Conservation (phyloP, 768 basidiomycete genomes). For the Lactarius trivialis region DNA sequence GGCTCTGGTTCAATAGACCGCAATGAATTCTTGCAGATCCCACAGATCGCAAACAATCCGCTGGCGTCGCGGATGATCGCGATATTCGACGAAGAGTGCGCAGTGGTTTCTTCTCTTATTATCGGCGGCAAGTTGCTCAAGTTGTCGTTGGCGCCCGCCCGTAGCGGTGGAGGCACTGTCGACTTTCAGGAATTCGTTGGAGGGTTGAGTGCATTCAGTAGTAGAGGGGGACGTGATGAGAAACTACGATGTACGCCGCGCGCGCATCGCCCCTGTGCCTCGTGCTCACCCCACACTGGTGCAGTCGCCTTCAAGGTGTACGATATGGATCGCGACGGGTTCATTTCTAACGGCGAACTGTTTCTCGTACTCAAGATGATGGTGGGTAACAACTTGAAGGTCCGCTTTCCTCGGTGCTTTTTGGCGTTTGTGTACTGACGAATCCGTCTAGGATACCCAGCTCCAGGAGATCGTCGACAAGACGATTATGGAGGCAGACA, state of each 20-base stretch:
- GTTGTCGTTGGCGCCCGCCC: neutral
- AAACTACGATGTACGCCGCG: slow-evolving; percentile 79
- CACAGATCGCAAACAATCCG: slow-evolving; percentile 97
- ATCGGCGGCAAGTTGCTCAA: slow-evolving; percentile 1
- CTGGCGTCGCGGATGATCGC: slow-evolving; percentile 97
- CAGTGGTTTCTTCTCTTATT: slow-evolving; percentile 21
- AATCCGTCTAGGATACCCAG: slow-evolving; percentile 74
- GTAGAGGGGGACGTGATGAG: slow-evolving; percentile 93
- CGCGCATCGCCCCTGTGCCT: neutral
- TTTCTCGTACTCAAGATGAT: slow-evolving; percentile 99
- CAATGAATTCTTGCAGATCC: slow-evolving; percentile 98
- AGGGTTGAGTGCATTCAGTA: slow-evolving; percentile 95
- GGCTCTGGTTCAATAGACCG: slow-evolving; percentile 97
- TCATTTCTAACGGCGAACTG: slow-evolving; percentile 96
- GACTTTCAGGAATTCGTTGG: slow-evolving; percentile 99
- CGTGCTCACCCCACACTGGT: neutral
- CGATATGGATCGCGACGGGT: slow-evolving; percentile 96
- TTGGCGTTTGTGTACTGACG: neutral
- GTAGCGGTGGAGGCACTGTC: slow-evolving; percentile 95
- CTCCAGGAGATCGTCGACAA: slow-evolving; percentile 99
- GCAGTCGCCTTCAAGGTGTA: slow-evolving; percentile 99
- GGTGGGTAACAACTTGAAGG: slow-evolving; percentile 99
- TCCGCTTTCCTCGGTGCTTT: slow-evolving; percentile 30
- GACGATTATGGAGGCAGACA: slow-evolving; percentile 99
- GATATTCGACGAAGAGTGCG: slow-evolving; percentile 98